Percentiles rank a stretch among this genome's conserved stretches.
Evolutionary conservation across 495 filamentous ascomycete species (phyloP).

Genomic region (Copromyces sp.): DNA sequence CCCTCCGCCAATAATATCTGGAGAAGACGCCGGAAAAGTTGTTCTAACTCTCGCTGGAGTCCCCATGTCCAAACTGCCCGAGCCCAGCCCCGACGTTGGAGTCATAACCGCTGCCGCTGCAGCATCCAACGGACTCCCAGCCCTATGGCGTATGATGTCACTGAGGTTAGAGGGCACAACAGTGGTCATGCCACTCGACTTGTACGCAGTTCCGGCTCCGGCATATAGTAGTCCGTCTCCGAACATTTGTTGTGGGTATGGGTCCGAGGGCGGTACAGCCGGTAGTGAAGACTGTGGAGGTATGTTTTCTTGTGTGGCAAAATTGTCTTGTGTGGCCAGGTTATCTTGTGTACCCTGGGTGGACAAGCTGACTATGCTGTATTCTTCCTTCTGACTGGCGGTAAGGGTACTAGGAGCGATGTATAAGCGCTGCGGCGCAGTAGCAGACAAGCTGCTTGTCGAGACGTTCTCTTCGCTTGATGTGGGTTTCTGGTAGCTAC

Average conservation of each 20-base stretch:
- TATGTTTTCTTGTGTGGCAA: neutral
- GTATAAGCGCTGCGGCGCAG: constrained; percentile 8
- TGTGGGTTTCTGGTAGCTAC: neutral
- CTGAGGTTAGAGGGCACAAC: constrained; percentile 2
- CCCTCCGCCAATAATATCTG: neutral
- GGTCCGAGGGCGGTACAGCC: neutral
- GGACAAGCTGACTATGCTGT: constrained; percentile 11
- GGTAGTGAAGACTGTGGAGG: neutral
- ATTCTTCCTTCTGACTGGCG: constrained; percentile 21
- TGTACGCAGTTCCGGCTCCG: constrained; percentile 5
- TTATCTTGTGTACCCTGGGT: neutral
- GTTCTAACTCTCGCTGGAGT: neutral
- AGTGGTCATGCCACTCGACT: constrained; percentile 18
- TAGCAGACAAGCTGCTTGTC: constrained; percentile 5
- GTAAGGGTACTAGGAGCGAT: constrained; percentile 18
- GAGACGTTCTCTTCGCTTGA: neutral
- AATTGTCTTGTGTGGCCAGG: neutral
- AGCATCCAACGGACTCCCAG: neutral
- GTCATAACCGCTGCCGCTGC: neutral
- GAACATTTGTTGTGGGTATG: neutral
- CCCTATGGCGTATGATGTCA: neutral
- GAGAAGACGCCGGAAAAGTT: neutral
- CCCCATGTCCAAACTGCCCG: neutral
- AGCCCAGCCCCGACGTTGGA: neutral
- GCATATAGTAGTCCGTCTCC: constrained; percentile 1